phyloP scores from a whole-genome alignment of 352 stramenopile species.

The Phytophthora cajani region DNA sequence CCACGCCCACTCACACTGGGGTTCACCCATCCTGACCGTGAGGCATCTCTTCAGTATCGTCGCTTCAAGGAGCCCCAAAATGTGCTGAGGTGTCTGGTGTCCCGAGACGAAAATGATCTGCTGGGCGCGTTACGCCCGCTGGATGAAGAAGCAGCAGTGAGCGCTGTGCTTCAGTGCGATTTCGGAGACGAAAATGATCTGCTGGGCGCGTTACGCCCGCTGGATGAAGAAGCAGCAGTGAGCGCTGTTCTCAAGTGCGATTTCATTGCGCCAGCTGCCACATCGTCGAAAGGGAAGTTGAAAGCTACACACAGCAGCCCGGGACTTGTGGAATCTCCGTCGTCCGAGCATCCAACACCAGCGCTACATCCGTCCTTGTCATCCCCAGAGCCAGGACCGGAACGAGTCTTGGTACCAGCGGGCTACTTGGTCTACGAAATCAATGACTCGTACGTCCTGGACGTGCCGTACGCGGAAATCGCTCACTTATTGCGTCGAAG shows the following conservation, averaged over 20 bases:
- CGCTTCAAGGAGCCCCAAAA: constrained; percentile 62
- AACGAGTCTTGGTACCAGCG: constrained; percentile 51
- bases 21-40: constrained; percentile 51
- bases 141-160: constrained; percentile 52
- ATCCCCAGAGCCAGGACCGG: constrained; percentile 8
- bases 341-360: not conserved
- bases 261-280: constrained; percentile 41
- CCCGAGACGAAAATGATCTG: constrained; percentile 54
- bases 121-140: constrained; percentile 51
- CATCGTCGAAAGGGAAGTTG: constrained; percentile 18
- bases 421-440: constrained; percentile 75
- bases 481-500: constrained; percentile 62
- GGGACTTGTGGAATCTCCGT: constrained; percentile 13
- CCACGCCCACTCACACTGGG: constrained; percentile 60
- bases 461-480: constrained; percentile 70
- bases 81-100: constrained; percentile 57
- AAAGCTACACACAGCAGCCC: constrained; percentile 24
- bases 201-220: constrained; percentile 46
- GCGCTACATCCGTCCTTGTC: constrained; percentile 14
- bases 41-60: constrained; percentile 37
- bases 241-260: constrained; percentile 66
- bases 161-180: too few relatives aligned
- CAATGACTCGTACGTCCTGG: constrained; percentile 59
- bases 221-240: constrained; percentile 53
- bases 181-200: constrained; percentile 59